Evolutionary conservation across 106 monocot genomes (phyloP).

Genomic region (Allium cepa): DNA sequence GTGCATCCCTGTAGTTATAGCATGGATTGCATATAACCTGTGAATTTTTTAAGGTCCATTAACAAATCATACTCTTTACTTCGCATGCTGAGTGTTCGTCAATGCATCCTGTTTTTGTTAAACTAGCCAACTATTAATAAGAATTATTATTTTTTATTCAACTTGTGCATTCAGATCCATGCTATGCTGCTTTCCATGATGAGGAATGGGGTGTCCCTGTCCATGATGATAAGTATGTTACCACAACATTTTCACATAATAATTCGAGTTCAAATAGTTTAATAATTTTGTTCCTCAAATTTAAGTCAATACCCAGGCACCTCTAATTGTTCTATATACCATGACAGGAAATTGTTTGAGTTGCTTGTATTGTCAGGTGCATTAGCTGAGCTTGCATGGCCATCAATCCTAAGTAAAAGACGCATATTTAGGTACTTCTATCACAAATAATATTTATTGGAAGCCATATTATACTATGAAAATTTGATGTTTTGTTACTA

Average conservation of each 20-base stretch:
- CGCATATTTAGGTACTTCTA: conserved; percentile 20
- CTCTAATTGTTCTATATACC: neutral
- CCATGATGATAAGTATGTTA: conserved; percentile 60
- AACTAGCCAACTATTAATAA: neutral
- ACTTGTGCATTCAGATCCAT: conserved; percentile 13
- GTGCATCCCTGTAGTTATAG: too few relatives aligned
- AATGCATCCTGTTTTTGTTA: too few relatives aligned
- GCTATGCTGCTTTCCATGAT: conserved; percentile 62
- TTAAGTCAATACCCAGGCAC: neutral
- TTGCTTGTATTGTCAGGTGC: conserved; percentile 15
- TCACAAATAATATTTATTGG: neutral
- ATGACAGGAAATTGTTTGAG: conserved; percentile 34
- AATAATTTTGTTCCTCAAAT: neutral
- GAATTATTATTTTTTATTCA: neutral
- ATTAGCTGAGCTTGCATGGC: conserved; percentile 12
- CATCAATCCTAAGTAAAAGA: conserved; percentile 15
- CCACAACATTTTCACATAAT: neutral
- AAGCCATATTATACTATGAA: too few relatives aligned
- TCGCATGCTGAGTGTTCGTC: too few relatives aligned
- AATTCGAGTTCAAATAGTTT: too few relatives aligned
- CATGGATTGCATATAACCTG: too few relatives aligned
- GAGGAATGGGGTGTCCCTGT: conserved; percentile 80
- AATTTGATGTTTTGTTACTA: neutral
- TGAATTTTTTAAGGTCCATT: too few relatives aligned
- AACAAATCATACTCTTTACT: too few relatives aligned